phyloP scores from a whole-genome alignment of 257 asterid species.

The Thymus quinquecostatus region DNA sequence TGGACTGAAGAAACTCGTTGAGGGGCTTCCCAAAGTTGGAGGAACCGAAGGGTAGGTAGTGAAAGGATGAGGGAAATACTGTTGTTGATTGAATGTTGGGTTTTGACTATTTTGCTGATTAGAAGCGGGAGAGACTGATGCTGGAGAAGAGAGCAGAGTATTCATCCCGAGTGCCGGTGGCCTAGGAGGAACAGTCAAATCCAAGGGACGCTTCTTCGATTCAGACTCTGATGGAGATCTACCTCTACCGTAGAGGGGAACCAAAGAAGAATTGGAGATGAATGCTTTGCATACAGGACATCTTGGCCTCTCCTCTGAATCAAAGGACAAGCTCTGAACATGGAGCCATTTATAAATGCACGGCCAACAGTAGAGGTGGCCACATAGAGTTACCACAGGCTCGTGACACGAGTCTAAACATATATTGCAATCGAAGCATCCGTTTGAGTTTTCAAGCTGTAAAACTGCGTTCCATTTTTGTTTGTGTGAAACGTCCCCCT shows the following conservation, averaged over 20 bases:
- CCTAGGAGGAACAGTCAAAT: constrained; percentile 61
- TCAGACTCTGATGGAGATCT: constrained; percentile 54
- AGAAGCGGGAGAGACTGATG: constrained; percentile 37
- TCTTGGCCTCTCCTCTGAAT: constrained; percentile 59
- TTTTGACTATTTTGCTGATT: constrained; percentile 42
- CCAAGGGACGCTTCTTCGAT: constrained; percentile 50
- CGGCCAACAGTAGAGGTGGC: constrained; percentile 95
- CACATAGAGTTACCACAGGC: constrained; percentile 87
- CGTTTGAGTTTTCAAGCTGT: constrained; percentile 53
- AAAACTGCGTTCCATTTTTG: constrained; percentile 47
- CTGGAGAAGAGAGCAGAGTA: constrained; percentile 33
- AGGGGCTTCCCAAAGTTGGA: constrained; percentile 46
- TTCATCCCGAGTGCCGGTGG: constrained; percentile 58
- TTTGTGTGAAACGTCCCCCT: constrained; percentile 45
- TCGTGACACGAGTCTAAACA: constrained; percentile 80
- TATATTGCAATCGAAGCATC: constrained; percentile 82
- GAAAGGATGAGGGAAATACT: constrained; percentile 42
- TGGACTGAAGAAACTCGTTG: constrained; percentile 56
- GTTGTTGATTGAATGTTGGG: constrained; percentile 43
- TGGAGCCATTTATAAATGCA: constrained; percentile 91
- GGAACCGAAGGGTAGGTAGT: constrained; percentile 43
- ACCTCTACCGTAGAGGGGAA: constrained; percentile 86
- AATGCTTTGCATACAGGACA: constrained; percentile 83
- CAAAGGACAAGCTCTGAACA: constrained; percentile 54
- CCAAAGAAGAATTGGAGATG: constrained; percentile 67